Percentiles rank a stretch among this genome's conserved stretches.
Conservation (phyloP, 163 green algal genomes). For the Scenedesmus sp. region DNA sequence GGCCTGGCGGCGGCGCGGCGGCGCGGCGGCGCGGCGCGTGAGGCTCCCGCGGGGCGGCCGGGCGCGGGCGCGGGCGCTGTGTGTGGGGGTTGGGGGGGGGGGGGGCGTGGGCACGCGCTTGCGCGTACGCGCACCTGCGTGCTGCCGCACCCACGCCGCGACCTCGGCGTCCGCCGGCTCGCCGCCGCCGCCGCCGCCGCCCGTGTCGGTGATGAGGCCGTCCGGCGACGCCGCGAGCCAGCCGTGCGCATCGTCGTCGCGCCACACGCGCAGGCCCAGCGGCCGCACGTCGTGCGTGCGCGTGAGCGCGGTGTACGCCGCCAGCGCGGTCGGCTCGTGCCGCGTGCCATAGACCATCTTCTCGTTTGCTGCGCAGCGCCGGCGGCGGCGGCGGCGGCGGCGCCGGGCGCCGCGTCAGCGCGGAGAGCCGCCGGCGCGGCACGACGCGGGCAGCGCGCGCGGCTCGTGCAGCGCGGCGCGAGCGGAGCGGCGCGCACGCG, state of each 20-base stretch:
- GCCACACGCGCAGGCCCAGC: constrained; percentile 12
- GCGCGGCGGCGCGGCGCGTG: too few species aligned
- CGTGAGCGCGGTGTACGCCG: constrained; percentile 4
- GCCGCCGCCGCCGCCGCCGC: background rate
- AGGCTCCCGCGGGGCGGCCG: too few species aligned
- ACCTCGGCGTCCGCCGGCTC: background rate
- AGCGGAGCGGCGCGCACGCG: background rate
- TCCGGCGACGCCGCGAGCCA: constrained; percentile 82
- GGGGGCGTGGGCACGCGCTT: too few species aligned
- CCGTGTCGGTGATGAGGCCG: constrained; percentile 60
- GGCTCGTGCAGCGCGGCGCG: background rate
- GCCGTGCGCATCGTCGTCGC: constrained; percentile 61
- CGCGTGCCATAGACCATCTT: constrained; percentile 56
- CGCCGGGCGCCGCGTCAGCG: background rate
- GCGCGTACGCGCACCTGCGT: background rate
- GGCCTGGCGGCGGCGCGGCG: background rate
- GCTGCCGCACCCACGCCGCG: background rate
- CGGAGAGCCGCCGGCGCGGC: background rate
- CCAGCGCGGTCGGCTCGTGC: background rate
- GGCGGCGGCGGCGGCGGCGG: background rate
- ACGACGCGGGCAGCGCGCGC: background rate
- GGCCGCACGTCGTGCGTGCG: background rate
- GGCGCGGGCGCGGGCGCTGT: too few species aligned
- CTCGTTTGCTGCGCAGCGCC: constrained; percentile 50
- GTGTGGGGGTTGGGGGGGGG: too few species aligned